Conservation (phyloP, 371 early-diverging fungal genomes). For the Zychaea mexicana region DNA sequence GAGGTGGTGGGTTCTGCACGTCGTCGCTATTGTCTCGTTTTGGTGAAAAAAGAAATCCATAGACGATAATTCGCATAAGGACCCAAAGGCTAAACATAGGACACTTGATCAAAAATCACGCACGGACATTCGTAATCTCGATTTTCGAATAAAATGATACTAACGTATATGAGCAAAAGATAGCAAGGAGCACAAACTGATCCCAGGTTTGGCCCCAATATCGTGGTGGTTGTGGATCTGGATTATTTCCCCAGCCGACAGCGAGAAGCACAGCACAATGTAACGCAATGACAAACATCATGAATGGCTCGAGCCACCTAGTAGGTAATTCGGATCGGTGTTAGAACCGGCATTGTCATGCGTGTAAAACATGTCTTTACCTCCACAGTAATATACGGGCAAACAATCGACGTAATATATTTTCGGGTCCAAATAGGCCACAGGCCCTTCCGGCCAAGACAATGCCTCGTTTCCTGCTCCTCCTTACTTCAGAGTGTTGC, state of each 20-base stretch:
- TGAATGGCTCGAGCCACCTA: constrained; percentile 62
- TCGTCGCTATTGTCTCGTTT: constrained; percentile 5
- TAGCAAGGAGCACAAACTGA: constrained; percentile 53
- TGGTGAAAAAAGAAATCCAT: constrained; percentile 56
- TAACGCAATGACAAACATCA: constrained; percentile 53
- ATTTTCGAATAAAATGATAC: constrained; percentile 1
- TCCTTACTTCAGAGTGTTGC: not conserved
- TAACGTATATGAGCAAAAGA: constrained; percentile 66
- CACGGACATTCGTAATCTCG: not conserved
- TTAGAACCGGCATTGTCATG: too few species aligned
- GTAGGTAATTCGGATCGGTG: not conserved
- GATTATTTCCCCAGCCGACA: constrained; percentile 46
- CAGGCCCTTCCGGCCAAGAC: constrained; percentile 31
- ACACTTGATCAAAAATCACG: too few species aligned
- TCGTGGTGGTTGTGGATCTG: constrained; percentile 31
- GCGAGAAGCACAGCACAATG: constrained; percentile 49
- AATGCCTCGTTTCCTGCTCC: not conserved
- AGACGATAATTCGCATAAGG: constrained; percentile 51
- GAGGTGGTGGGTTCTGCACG: constrained; percentile 16
- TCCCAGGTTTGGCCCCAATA: constrained; percentile 58
- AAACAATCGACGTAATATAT: constrained; percentile 25
- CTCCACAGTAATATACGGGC: constrained; percentile 31
- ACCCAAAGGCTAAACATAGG: constrained; percentile 9
- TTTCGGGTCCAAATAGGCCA: constrained; percentile 27
- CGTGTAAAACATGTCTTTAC: constrained; percentile 16